Evolutionary conservation across 2,329 filamentous ascomycete species (phyloP), one percentile per base, ranked within the genome.

Genomic region (Sclerotinia trifoliorum): DNA sequence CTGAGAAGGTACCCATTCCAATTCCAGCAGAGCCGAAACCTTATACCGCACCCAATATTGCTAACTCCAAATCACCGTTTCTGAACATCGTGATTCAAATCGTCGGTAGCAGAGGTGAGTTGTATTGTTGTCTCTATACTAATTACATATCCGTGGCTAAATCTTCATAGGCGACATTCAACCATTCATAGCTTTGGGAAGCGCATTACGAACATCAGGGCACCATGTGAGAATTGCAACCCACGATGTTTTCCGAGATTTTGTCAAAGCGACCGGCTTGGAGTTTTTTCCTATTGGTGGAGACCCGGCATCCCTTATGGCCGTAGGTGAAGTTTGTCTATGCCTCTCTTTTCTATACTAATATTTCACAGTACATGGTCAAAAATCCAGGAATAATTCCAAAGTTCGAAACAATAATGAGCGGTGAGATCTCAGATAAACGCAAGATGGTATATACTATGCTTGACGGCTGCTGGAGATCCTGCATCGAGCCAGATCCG

Each of bases 361-460:
- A 8, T 32, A 21, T 49, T 11, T 19, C 46, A 44, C 46, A 32
- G 26, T 32, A 62, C 42, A 62, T 62, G 92, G 92, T 94, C 57
- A 93, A 93, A 78, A 90, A 94, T 73, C 91, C 92, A 0, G 91
- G 92, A 0, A 81, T 95, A 49, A 91, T 95, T 87, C 92, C 92
- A 1, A 89, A 89, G 0, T 86, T 93, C 70, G 88, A 93, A 60
- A 88, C 90, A 0, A 79, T 95, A 60, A 87, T 86, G 69, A 89
- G 84, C 71, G 92, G 92, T 5, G 91, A 94, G 75, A 86, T 95
- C 61, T 87, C 84, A 54, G 89, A 88, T 78, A 83, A 91, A 42
- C 84, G 92, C n/a, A 86, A 84, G 70, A 90, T 89, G 21, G 92
- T 95, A 65, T 86, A 87, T 67, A 84, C 91, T 69, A 93, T 94